Conservation (phyloP, 2,329 filamentous ascomycete genomes). For the Rhinocladiella similis region DNA sequence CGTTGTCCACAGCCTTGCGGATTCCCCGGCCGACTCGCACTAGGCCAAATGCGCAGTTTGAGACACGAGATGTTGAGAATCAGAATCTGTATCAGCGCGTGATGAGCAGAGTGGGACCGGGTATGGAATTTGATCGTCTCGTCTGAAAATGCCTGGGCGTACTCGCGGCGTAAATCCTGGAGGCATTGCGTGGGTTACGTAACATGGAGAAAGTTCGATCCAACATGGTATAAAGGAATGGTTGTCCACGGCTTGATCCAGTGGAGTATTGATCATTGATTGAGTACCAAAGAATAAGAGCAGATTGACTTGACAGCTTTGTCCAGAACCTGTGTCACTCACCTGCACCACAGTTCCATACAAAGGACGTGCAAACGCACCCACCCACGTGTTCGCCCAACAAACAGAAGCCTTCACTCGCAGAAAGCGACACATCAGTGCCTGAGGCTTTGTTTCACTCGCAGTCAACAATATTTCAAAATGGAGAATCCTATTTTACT, state of each 20-base stretch:
- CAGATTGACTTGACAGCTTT: no score
- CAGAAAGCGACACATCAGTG: neutral
- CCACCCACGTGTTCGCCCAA: neutral
- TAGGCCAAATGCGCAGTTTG: no score
- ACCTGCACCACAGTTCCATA: no score
- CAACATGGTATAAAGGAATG: neutral
- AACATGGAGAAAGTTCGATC: neutral
- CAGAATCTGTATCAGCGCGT: neutral
- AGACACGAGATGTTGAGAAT: no score
- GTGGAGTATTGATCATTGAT: no score
- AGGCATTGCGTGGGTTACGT: neutral
- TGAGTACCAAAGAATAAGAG: no score
- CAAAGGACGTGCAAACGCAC: no score
- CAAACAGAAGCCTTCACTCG: neutral
- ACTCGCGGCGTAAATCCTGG: neutral
- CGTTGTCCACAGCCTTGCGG: no score
- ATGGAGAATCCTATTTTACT: slow-evolving; percentile 12
- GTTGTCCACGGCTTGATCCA: neutral
- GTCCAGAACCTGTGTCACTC: no score
- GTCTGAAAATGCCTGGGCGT: neutral
- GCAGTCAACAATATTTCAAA: neutral
- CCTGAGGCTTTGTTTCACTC: neutral
- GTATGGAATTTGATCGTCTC: neutral
- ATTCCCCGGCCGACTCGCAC: no score
- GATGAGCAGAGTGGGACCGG: neutral